Evolutionary conservation across 2,329 filamentous ascomycete species (phyloP).

Genomic region (Arthroderma sp.): DNA sequence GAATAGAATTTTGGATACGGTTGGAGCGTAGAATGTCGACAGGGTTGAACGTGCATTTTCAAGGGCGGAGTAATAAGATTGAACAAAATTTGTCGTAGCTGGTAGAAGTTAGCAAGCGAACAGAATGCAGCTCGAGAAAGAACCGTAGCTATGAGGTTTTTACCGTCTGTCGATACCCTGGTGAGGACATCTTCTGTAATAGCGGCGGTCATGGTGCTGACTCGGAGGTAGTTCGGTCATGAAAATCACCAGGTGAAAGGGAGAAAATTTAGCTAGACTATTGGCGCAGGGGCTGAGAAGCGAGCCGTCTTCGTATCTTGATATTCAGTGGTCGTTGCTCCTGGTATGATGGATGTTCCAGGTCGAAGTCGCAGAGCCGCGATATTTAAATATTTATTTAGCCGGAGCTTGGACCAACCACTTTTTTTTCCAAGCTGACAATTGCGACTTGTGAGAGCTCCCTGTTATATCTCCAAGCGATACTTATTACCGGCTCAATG

Average conservation of each 20-base stretch:
- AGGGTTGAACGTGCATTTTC: conserved; percentile 49
- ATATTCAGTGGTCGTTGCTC: neutral
- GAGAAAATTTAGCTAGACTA: neutral
- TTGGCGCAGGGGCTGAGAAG: no score
- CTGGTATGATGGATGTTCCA: neutral
- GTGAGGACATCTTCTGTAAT: conserved; percentile 26
- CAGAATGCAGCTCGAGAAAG: neutral
- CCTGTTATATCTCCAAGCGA: neutral
- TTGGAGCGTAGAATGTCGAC: conserved; percentile 55
- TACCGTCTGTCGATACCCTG: conserved; percentile 35
- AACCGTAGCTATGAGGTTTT: neutral
- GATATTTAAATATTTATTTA: neutral
- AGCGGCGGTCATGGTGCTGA: conserved; percentile 21
- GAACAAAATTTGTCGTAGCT: conserved; percentile 62
- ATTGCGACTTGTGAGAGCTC: neutral
- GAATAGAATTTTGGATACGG: conserved; percentile 57
- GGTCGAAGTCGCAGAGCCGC: neutral
- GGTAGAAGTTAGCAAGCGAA: conserved; percentile 5
- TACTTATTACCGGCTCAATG: neutral
- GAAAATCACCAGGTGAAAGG: neutral
- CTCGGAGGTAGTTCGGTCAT: neutral
- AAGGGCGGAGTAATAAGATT: conserved; percentile 64
- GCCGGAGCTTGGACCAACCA: conserved; percentile 6
- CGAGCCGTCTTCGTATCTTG: neutral
- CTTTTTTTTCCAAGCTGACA: neutral